These are phyloP conservation scores for Corynascus novoguineensis DNA, from an alignment of 495 filamentous ascomycete species.

Conservation along the genomic window DNA sequence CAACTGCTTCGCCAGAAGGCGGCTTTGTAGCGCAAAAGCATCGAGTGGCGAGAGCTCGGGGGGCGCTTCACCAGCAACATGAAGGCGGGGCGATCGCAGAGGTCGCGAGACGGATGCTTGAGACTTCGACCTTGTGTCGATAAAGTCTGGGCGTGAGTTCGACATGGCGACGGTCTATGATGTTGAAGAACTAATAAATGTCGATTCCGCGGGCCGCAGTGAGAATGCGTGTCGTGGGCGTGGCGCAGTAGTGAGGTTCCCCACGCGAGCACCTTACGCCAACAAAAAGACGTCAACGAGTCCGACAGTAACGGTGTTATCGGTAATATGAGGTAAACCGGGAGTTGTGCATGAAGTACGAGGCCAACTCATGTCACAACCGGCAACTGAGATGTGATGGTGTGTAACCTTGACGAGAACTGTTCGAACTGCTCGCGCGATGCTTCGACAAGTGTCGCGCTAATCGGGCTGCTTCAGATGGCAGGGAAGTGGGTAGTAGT, in stretches of 20 bases:
- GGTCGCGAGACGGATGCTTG: constrained; percentile 52
- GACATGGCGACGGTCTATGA: constrained; percentile 41
- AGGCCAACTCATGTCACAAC: constrained; percentile 28
- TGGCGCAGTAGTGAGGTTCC: constrained; percentile 6
- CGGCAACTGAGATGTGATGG: constrained; percentile 13
- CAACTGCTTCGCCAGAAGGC: constrained; percentile 78
- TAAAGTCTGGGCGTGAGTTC: constrained; percentile 48
- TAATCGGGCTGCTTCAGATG: not conserved
- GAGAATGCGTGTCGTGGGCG: not conserved
- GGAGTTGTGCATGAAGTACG: constrained; percentile 33
- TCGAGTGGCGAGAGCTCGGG: constrained; percentile 91
- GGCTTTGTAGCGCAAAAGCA: constrained; percentile 85
- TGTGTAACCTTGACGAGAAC: constrained; percentile 25
- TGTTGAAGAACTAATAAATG: not conserved
- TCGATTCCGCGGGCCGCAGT: not conserved
- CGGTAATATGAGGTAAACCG: constrained; percentile 3
- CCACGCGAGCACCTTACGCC: not conserved
- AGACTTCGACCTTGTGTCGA: constrained; percentile 60
- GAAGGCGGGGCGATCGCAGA: constrained; percentile 64
- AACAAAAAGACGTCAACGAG: constrained; percentile 20
- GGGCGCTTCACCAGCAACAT: constrained; percentile 79
- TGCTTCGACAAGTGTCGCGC: not conserved
- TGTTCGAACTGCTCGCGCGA: constrained; percentile 3
- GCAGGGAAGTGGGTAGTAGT: not conserved
- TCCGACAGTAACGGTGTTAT: constrained; percentile 6